Base-by-base conservation (phyloP, 257 asterid species). In the Gentiana macrophylla region DNA sequence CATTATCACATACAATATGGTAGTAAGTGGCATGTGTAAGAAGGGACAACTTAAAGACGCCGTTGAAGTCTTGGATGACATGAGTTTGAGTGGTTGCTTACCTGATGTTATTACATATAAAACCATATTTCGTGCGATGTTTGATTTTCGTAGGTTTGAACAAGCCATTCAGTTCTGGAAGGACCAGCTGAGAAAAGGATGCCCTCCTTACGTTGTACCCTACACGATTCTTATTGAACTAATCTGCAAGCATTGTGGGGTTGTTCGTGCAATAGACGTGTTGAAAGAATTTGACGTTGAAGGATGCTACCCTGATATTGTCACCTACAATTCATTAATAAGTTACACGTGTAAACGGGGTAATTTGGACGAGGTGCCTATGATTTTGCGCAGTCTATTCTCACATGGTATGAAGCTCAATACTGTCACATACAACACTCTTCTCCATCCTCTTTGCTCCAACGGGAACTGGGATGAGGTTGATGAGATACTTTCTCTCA, bases 71-170 rank as follows among this genome's bases (percentile, higher is more conserved):
- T 65, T 83, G 74, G 86, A 79, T 37, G 70, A 65, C 66, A 89
- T 89, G 95, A 89, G 84, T 72, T 72, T 79, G 79, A 78, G 94
- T 63, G 97, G 95, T 46, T 89, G 95, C 75, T 75, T 81, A 34
- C 97, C 97, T 1, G 88, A 86, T 77, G 78, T 80, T 12, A 81
- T 89, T 51, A 81, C 88, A 46, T 89, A 62, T 62, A 89, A 86
- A 68, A 82, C 93, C 5, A 71, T 89, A 59, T 57, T 86, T 32
- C 83, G 94, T 55, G 78, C 82, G 56, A 78, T 89, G 84, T 89
- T 68, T 54, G 78, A 74, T 67, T 64, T 44, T 55, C 81, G 90
- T 59, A 79, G 59, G 76, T 77, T 67, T 60, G 90, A 75, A 50
- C 82, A 75, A 62, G 97, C 88, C 56, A 65, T 84, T 62, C 67